Base-by-base conservation (phyloP, 306 rosid genomes). In the Senna siamea region DNA sequence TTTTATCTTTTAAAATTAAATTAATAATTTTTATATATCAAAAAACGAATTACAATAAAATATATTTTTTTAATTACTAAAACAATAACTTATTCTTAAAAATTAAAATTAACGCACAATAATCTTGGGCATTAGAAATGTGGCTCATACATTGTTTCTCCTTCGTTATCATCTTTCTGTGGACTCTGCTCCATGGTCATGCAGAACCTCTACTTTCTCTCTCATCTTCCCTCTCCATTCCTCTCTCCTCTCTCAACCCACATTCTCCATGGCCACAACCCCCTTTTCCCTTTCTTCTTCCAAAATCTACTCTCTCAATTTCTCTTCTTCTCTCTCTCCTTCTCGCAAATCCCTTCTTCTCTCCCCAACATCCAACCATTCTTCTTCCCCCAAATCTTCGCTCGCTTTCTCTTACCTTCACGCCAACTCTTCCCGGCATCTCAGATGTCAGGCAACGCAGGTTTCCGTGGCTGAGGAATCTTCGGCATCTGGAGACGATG, bases 401-500 rank as follows among this genome's bases (percentile, higher is more conserved):
- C 9, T 59, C 26, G 19, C n/a, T 34, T 26, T 1, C 75, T 75
- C 18, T 3, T 40, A 22, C 51, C 10, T 59, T 22, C 56, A 46
- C 12, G 14, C 37, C 6, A 20, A 7, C 30, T 0, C 30, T 75
- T 15, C 17, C 9, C 81, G 76, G 4, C 67, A 66, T 28, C 9
- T 82, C 20, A 28, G 18, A 0, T 93, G 98, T 72, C 81, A 85
- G 73, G 98, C 98, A 0, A 70, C 93, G 17, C 89, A 92, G 58
- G 81, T 88, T 40, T 85, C 98, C 34, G 83, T 88, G 37, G 85
- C 89, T 0, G 87, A 89, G 41, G 92, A 76, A 13, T 78, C 92
- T 0, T 83, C 93, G 5, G 76, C 96, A 0, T 82, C 93, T 10
- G 92, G 85, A 1, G 89, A 67, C 66, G 76, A 73, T 2, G 63